Conservation (phyloP, 148 eudicot genomes). For the Vaccinium corymbosum region DNA sequence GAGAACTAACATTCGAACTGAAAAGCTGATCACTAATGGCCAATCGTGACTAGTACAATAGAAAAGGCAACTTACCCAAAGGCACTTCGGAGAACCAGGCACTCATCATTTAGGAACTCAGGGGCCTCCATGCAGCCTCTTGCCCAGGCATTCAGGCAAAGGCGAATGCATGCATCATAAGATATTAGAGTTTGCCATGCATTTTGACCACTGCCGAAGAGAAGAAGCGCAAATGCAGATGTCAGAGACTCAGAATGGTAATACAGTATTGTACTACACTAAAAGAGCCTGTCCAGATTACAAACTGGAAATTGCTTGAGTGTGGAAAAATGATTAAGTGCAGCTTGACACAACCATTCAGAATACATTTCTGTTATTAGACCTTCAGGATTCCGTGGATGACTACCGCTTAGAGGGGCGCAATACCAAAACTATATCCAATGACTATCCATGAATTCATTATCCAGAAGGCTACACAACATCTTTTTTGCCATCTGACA, state of each 20-base stretch:
- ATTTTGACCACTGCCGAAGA: slow-evolving; percentile 56
- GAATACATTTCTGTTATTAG: background rate
- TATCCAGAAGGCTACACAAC: background rate
- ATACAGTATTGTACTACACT: background rate
- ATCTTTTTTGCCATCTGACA: background rate
- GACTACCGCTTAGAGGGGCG: background rate
- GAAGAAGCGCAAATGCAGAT: slow-evolving; percentile 1
- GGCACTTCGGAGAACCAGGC: slow-evolving; percentile 64
- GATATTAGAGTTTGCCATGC: slow-evolving; percentile 76
- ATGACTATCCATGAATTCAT: background rate
- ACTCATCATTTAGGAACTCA: slow-evolving; percentile 74
- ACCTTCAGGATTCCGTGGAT: background rate
- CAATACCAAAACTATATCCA: background rate
- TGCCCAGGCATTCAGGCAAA: slow-evolving; percentile 79
- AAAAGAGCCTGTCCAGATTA: background rate
- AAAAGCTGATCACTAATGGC: background rate
- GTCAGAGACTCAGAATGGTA: background rate
- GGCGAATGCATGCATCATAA: slow-evolving; percentile 83
- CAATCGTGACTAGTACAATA: background rate
- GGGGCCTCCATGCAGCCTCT: slow-evolving; percentile 81
- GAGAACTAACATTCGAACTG: background rate
- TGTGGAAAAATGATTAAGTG: background rate
- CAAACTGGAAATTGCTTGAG: background rate
- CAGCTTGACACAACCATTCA: background rate
- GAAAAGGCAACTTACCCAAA: slow-evolving; percentile 57